Evolutionary conservation across 2,329 filamentous ascomycete species (phyloP).

Genomic region (Microdochium trichocladiopsis): DNA sequence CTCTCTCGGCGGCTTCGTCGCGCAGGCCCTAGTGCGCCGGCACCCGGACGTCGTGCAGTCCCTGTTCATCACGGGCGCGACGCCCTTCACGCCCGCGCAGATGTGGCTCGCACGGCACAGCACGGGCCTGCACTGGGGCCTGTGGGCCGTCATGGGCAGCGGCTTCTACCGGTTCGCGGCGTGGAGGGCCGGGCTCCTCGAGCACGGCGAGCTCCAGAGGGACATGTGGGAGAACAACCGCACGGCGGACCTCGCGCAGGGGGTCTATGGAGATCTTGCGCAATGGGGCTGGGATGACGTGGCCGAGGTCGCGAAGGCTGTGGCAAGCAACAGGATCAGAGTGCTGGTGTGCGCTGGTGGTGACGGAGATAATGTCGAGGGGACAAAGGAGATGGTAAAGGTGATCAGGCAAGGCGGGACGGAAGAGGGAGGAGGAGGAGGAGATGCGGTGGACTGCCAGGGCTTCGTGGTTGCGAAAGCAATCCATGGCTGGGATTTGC

Average conservation of each 20-base stretch:
- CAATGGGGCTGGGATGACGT: slow-evolving; percentile 16
- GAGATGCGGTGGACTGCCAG: slow-evolving; percentile 14
- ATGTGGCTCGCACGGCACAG: background rate
- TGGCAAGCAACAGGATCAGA: slow-evolving; percentile 13
- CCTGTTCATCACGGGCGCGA: slow-evolving; percentile 2
- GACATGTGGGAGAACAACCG: slow-evolving; percentile 24
- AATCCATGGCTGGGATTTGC: slow-evolving; percentile 32
- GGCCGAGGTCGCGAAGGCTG: slow-evolving; percentile 13
- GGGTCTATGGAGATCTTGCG: slow-evolving; percentile 5
- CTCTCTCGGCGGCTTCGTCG: slow-evolving; percentile 2
- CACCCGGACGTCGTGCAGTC: slow-evolving; percentile 2
- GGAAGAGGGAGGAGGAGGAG: background rate
- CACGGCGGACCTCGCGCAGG: slow-evolving; percentile 14
- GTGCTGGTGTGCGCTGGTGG: slow-evolving; percentile 19
- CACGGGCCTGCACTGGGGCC: background rate
- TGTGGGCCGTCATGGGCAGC: background rate
- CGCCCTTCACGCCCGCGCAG: background rate
- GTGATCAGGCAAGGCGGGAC: slow-evolving; percentile 11
- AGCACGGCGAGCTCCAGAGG: slow-evolving; percentile 19
- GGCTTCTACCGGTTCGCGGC: background rate
- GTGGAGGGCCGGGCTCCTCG: slow-evolving; percentile 3
- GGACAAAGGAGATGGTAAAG: slow-evolving; percentile 19
- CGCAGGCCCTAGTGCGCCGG: background rate
- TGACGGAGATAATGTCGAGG: slow-evolving; percentile 23
- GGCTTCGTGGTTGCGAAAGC: slow-evolving; percentile 25